These are phyloP conservation scores for Fragosphaeria purpurea DNA, from an alignment of 2,329 filamentous ascomycete species.

Conservation along the genomic window DNA sequence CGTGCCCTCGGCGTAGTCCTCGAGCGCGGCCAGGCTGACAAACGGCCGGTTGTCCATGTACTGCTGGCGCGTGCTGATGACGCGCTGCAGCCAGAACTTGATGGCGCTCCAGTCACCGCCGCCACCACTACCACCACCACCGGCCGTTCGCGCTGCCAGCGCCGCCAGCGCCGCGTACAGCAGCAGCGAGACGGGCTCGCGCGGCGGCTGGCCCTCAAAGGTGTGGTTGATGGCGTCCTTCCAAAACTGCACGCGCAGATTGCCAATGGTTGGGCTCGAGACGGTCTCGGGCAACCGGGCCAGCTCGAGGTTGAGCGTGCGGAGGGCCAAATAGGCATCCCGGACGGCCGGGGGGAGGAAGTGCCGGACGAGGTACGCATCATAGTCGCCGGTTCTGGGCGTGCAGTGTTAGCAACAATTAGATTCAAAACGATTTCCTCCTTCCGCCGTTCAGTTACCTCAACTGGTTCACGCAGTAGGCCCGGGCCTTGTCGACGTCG, in stretches of 20 bases:
- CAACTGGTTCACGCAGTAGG: slow-evolving; percentile 45
- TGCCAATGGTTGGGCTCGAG: slow-evolving; percentile 75
- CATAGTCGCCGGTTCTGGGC: slow-evolving; percentile 56
- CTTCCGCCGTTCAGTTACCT: slow-evolving; percentile 17
- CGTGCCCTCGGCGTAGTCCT: slow-evolving; percentile 87
- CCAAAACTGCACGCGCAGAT: slow-evolving; percentile 93
- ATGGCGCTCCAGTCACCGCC: slow-evolving; percentile 30
- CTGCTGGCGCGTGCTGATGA: slow-evolving; percentile 73
- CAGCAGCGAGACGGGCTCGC: slow-evolving; percentile 83
- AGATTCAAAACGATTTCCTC: too few species aligned
- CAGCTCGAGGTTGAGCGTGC: slow-evolving; percentile 86
- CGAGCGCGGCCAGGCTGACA: slow-evolving; percentile 59
- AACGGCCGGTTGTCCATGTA: slow-evolving; percentile 79
- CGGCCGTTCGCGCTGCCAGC: slow-evolving; percentile 36
- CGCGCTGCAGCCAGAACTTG: slow-evolving; percentile 64
- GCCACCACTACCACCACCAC: not conserved
- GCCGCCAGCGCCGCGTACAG: slow-evolving; percentile 62
- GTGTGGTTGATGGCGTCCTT: slow-evolving; percentile 71
- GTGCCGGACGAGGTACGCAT: slow-evolving; percentile 74
- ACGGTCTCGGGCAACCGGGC: slow-evolving; percentile 83
- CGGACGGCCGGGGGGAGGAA: slow-evolving; percentile 68
- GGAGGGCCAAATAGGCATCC: slow-evolving; percentile 81
- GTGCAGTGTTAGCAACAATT: too few species aligned
- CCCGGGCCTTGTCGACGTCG: slow-evolving; percentile 42
- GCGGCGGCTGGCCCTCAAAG: slow-evolving; percentile 63